Evolutionary conservation across 495 filamentous ascomycete genomes (phyloP).

Genomic region (Arthonia radiata): DNA sequence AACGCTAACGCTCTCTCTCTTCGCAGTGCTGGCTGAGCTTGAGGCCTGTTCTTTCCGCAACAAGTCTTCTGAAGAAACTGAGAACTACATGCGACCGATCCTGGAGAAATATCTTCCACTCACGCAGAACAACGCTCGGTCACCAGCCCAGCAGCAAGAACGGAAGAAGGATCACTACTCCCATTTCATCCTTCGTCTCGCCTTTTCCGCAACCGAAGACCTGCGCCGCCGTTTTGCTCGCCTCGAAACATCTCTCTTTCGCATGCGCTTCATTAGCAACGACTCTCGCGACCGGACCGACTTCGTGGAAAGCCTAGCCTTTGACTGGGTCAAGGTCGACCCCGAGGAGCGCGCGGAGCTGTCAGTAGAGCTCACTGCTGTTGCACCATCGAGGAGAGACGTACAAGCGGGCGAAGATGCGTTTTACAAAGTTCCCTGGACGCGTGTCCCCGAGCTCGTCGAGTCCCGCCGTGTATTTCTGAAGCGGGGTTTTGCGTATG

Average conservation of each 20-base stretch:
- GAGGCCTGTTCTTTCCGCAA: conserved; percentile 94
- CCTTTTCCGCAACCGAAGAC: conserved; percentile 79
- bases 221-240: conserved; percentile 68
- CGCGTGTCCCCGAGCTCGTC: conserved; percentile 71
- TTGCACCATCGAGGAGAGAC: conserved; percentile 22
- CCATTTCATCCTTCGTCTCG: conserved; percentile 88
- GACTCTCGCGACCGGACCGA: conserved; percentile 37
- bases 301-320: conserved; percentile 54
- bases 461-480: conserved; percentile 55
- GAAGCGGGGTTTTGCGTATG: conserved; percentile 66
- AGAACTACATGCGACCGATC: conserved; percentile 48
- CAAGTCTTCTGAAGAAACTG: conserved; percentile 52
- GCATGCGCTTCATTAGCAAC: conserved; percentile 48
- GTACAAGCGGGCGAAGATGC: conserved; percentile 36
- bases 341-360: conserved; percentile 46
- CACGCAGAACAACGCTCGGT: conserved; percentile 42
- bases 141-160: conserved; percentile 35
- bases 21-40: conserved; percentile 69
- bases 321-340: conserved; percentile 59
- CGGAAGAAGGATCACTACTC: conserved; percentile 93
- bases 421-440: conserved; percentile 94
- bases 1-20: no score
- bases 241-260: conserved; percentile 72
- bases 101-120: conserved; percentile 74
- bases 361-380: conserved; percentile 24